These are phyloP conservation scores for Trichophyton simii DNA, from an alignment of 2,329 filamentous ascomycete genomes.

Conservation along the genomic window DNA sequence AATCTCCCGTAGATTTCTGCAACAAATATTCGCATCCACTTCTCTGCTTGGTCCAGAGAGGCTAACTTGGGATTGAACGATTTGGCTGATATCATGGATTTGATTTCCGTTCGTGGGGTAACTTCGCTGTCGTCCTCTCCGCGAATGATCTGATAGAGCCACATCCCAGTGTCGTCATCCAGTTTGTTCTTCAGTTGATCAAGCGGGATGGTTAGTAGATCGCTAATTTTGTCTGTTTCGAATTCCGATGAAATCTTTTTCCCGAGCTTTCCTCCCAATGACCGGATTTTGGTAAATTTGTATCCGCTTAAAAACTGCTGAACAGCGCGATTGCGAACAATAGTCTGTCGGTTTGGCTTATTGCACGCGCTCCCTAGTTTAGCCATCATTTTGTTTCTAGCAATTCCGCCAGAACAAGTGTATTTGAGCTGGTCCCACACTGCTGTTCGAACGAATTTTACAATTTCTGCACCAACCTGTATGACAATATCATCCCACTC, in stretches of 20 bases:
- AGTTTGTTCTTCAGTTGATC: slow-evolving; percentile 66
- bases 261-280: slow-evolving; percentile 88
- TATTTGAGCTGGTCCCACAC: slow-evolving; percentile 64
- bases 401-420: slow-evolving; percentile 82
- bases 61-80: slow-evolving; percentile 80
- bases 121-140: slow-evolving; percentile 82
- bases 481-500: slow-evolving; percentile 96
- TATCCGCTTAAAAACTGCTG: slow-evolving; percentile 67
- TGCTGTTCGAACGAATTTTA: slow-evolving; percentile 57
- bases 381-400: slow-evolving; percentile 86
- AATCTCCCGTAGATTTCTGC: slow-evolving; percentile 84
- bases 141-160: slow-evolving; percentile 74
- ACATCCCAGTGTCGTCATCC: slow-evolving; percentile 70
- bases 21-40: slow-evolving; percentile 82
- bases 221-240: slow-evolving; percentile 64
- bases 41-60: slow-evolving; percentile 60
- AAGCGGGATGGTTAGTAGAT: slow-evolving; percentile 58
- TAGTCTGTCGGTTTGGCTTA: slow-evolving; percentile 88
- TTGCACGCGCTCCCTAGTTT: slow-evolving; percentile 85
- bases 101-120: slow-evolving; percentile 82
- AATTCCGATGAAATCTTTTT: slow-evolving; percentile 74
- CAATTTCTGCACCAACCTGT: slow-evolving; percentile 76
- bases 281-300: slow-evolving; percentile 91
- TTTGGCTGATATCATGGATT: slow-evolving; percentile 94
- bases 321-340: slow-evolving; percentile 77